Evolutionary conservation across 495 filamentous ascomycete species (phyloP).

Genomic region (Neurospora cerealis): DNA sequence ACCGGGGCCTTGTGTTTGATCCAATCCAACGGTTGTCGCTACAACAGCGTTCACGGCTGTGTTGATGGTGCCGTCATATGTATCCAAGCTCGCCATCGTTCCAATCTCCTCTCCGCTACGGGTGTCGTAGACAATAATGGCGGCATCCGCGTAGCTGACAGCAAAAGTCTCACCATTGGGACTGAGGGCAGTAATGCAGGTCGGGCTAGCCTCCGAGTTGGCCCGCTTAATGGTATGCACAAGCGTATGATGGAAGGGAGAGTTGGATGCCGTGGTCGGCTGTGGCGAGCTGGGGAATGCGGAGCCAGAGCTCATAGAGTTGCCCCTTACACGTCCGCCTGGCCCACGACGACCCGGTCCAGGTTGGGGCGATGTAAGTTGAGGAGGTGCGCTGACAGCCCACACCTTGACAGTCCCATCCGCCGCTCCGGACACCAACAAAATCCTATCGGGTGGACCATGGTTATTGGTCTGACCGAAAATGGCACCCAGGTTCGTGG

Average conservation of each 20-base stretch:
- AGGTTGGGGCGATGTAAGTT: conserved; percentile 64
- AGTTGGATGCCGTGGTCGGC: conserved; percentile 61
- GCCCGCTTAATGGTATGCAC: conserved; percentile 72
- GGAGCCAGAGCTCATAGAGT: conserved; percentile 83
- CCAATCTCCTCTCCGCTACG: conserved; percentile 83
- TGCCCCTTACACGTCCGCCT: conserved; percentile 73
- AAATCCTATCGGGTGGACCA: conserved; percentile 70
- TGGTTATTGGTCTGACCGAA: conserved; percentile 61
- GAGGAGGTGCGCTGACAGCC: conserved; percentile 88
- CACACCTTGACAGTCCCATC: conserved; percentile 90
- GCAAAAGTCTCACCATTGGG: conserved; percentile 84
- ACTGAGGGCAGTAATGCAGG: conserved; percentile 82
- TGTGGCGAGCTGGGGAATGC: conserved; percentile 87
- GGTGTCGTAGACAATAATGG: conserved; percentile 85
- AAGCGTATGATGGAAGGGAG: conserved; percentile 51
- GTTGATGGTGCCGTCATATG: conserved; percentile 73
- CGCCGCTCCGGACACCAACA: conserved; percentile 85
- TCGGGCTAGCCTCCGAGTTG: conserved; percentile 65
- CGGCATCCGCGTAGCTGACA: conserved; percentile 82
- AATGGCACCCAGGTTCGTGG: conserved; percentile 66
- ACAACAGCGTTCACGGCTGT: conserved; percentile 91
- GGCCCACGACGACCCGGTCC: conserved; percentile 50
- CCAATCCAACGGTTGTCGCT: conserved; percentile 70
- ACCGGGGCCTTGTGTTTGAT: conserved; percentile 49
- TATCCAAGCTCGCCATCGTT: conserved; percentile 84